Percentiles rank a stretch among this genome's conserved stretches.
These are phyloP conservation scores for Leccinum insigne DNA, from an alignment of 1,284 basidiomycete genomes.

Conservation along the genomic window DNA sequence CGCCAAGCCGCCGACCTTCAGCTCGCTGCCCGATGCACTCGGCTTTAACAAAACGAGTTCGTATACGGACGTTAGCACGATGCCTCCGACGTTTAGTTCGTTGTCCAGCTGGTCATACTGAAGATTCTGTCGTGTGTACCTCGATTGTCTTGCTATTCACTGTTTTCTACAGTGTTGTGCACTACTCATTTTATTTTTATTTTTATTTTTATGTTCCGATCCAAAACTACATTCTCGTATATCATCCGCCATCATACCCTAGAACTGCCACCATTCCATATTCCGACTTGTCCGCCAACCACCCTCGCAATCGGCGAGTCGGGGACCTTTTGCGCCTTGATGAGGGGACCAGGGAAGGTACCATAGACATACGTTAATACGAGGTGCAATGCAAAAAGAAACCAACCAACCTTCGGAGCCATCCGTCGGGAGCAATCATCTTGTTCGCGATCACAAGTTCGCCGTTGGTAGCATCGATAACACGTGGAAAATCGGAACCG, in stretches of 20 bases:
- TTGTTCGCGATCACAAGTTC: constrained; percentile 31
- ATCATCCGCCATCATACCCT: not conserved
- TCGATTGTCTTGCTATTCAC: constrained; percentile 1
- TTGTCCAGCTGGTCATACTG: constrained; percentile 11
- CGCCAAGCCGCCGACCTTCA: not conserved
- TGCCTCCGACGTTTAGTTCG: constrained; percentile 17
- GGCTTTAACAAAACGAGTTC: constrained; percentile 4
- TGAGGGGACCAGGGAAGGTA: constrained; percentile 33
- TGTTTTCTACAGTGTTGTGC: not conserved
- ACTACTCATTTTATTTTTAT: not conserved
- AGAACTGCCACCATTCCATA: not conserved
- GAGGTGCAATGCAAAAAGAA: not conserved
- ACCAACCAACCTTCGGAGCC: constrained; percentile 29
- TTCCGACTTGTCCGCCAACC: not conserved
- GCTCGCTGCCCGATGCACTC: constrained; percentile 4
- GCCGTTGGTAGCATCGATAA: constrained; percentile 26
- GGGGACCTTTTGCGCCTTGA: constrained; percentile 33
- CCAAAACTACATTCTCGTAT: not conserved
- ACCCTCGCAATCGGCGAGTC: not conserved
- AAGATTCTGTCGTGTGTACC: constrained; percentile 1
- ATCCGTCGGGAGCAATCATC: constrained; percentile 37
- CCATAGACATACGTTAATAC: constrained; percentile 13
- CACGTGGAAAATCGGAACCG: not conserved
- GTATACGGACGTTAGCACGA: constrained; percentile 17
- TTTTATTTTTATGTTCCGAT: not conserved